Conservation (phyloP, 2,329 filamentous ascomycete species). For the Trichoderma koningii region DNA sequence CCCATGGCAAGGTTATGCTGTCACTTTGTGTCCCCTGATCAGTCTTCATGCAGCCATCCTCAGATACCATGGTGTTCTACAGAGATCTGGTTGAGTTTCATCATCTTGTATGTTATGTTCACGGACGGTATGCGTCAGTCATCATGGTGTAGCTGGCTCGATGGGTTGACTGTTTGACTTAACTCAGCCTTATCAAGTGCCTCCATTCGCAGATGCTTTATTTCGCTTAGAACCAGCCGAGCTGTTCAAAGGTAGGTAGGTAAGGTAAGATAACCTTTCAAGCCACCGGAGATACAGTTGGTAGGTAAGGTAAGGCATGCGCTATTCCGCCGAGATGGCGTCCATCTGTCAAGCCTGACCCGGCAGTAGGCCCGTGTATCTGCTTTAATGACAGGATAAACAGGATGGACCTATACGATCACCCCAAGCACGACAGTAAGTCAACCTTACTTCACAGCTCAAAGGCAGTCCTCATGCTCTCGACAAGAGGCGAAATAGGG, state of each 20-base stretch:
- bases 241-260: background rate
- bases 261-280: background rate
- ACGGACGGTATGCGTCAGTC: background rate
- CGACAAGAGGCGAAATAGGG: too few relatives aligned
- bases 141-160: slow-evolving; percentile 23
- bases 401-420: background rate
- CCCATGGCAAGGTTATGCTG: too few relatives aligned
- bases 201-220: slow-evolving; percentile 14
- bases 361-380: too few relatives aligned
- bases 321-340: too few relatives aligned
- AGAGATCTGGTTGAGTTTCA: background rate
- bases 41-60: too few relatives aligned
- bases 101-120: background rate
- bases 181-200: background rate
- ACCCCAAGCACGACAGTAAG: slow-evolving; percentile 6
- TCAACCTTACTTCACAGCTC: background rate
- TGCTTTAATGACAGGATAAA: background rate
- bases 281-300: background rate
- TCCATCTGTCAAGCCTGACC: too few relatives aligned
- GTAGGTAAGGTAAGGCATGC: too few relatives aligned
- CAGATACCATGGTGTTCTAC: too few relatives aligned
- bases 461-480: too few relatives aligned
- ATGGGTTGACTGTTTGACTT: background rate
- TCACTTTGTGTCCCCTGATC: too few relatives aligned
- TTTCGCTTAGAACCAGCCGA: background rate